Conservation (phyloP, 352 stramenopile species). For the Phytophthora uliginosa region DNA sequence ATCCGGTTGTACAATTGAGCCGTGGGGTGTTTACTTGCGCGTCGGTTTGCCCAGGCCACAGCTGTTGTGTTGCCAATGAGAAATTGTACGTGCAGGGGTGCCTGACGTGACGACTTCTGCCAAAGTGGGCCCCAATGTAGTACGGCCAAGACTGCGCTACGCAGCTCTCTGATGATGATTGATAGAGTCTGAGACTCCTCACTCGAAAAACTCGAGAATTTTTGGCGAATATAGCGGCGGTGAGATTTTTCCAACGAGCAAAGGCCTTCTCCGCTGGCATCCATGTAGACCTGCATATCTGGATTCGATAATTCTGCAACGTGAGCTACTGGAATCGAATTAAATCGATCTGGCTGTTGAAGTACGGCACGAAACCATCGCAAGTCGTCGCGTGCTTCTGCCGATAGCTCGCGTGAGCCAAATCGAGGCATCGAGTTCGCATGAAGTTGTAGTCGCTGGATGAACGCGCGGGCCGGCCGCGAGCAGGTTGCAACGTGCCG, state of each 20-base stretch:
- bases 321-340: slow-evolving; percentile 16
- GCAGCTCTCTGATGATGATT: slow-evolving; percentile 28
- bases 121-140: slow-evolving; percentile 20
- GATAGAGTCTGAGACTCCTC: slow-evolving; percentile 1
- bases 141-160: slow-evolving; percentile 17
- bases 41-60: slow-evolving; percentile 15
- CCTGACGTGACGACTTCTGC: neutral
- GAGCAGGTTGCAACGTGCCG: slow-evolving; percentile 10
- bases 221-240: slow-evolving; percentile 7
- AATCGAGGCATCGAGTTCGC: neutral
- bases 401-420: neutral
- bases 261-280: slow-evolving; percentile 19
- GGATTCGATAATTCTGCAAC: slow-evolving; percentile 15
- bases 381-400: slow-evolving; percentile 2
- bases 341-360: slow-evolving; percentile 3
- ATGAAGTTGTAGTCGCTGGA: neutral
- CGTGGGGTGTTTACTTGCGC: neutral
- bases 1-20: slow-evolving; percentile 20
- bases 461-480: slow-evolving; percentile 5
- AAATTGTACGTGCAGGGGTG: slow-evolving; percentile 7
- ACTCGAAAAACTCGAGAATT: neutral
- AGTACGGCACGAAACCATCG: slow-evolving; percentile 11
- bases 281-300: slow-evolving; percentile 25
- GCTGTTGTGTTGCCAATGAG: slow-evolving; percentile 25
- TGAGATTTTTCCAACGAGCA: slow-evolving; percentile 15